Base-by-base conservation (phyloP, 768 basidiomycete genomes). In the Mycena rosella region DNA sequence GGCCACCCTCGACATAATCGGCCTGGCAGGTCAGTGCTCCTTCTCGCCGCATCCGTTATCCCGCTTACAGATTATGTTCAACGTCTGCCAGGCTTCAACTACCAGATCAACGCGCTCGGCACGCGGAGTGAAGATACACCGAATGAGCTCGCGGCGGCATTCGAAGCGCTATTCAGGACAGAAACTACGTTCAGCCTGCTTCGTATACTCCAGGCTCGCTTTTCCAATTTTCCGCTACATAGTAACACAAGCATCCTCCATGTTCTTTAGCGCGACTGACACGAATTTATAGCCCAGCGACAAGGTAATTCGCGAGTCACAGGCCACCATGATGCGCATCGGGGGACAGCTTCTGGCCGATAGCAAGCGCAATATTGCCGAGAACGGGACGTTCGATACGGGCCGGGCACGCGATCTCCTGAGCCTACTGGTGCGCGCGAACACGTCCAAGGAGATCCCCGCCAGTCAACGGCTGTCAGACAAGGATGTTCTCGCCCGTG, bases 1-100 rank as follows among this genome's bases (percentile, higher is more conserved):
- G 48, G 81, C 85, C 7, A 89, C 88, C 8, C 78, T 90, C 17
- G 89, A 89, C n/a, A n/a, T n/a, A n/a, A n/a, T n/a, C n/a, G n/a
- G n/a, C n/a, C n/a, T n/a, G 32, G 32, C 32, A 34, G 5, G 32
- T 34, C 11, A 6, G 6, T 34, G 6, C 32, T 34, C 32, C 32
- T n/a, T n/a, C 32, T 34, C 32, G 6, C 32, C n/a, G n/a, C n/a
- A n/a, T 34, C 32, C 32, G 32, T 34, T 34, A 5, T 11, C 32
- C n/a, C n/a, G n/a, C n/a, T n/a, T n/a, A n/a, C n/a, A n/a, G n/a
- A n/a, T n/a, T n/a, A n/a, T n/a, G n/a, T n/a, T n/a, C n/a, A 32
- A 18, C 15, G n/a, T 11, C 38, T 38, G 11, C 38, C 2, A 73
- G 70, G 63, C 11, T 73, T 68, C 69, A 72, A 56, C 57, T 69